These are phyloP conservation scores for Cercophora samala DNA, from an alignment of 495 filamentous ascomycete genomes.

Conservation along the genomic window DNA sequence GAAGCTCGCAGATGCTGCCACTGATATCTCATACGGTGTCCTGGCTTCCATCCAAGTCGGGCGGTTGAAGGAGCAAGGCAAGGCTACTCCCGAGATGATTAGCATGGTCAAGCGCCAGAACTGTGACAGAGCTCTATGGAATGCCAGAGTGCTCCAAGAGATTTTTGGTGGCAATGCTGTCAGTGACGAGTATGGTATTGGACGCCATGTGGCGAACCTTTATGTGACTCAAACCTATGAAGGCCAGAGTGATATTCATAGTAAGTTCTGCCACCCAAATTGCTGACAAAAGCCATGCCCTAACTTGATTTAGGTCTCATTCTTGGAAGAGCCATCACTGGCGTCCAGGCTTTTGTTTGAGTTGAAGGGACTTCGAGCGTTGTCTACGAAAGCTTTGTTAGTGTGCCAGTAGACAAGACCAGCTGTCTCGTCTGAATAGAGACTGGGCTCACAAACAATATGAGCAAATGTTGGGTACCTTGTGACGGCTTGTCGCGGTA, in stretches of 20 bases:
- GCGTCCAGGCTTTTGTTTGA: slow-evolving; percentile 57
- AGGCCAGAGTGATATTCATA: slow-evolving; percentile 93
- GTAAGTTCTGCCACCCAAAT: slow-evolving; percentile 50
- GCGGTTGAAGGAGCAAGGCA: slow-evolving; percentile 85
- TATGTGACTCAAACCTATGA: slow-evolving; percentile 98
- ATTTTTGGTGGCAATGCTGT: slow-evolving; percentile 96
- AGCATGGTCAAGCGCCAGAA: slow-evolving; percentile 98
- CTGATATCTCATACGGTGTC: slow-evolving; percentile 86
- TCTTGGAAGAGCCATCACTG: slow-evolving; percentile 60
- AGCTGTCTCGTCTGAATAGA: not conserved
- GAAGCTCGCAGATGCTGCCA: slow-evolving; percentile 89
- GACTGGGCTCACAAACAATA: not conserved
- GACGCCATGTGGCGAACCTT: slow-evolving; percentile 90
- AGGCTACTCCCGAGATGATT: slow-evolving; percentile 92
- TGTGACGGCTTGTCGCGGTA: not conserved
- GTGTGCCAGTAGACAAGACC: not conserved
- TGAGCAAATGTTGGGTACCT: not conserved
- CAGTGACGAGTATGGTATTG: slow-evolving; percentile 94
- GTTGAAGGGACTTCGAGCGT: not conserved
- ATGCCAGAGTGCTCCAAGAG: slow-evolving; percentile 81
- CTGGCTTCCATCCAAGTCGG: slow-evolving; percentile 87
- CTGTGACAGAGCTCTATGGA: slow-evolving; percentile 82
- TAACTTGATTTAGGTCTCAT: slow-evolving; percentile 49
- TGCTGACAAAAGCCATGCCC: not conserved
- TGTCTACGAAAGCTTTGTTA: not conserved